phyloP scores from a whole-genome alignment of 2,329 filamentous ascomycete species.

The Penicillium sp. region DNA sequence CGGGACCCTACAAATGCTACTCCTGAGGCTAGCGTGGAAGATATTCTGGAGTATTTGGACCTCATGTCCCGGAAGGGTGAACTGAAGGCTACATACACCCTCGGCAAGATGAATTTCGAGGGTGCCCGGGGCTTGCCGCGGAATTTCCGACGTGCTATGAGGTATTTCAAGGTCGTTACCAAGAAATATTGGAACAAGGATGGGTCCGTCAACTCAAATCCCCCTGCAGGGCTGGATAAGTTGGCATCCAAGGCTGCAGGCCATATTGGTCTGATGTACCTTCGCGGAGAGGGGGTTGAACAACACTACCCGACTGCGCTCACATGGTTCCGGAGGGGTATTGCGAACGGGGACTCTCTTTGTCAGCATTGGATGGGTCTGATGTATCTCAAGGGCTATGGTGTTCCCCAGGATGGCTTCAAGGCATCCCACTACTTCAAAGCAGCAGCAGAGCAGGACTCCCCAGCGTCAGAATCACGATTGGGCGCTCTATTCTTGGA shows the following conservation, averaged over 20 bases:
- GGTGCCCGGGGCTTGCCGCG: conserved; percentile 66
- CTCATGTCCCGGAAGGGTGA: conserved; percentile 85
- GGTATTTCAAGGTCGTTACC: conserved; percentile 71
- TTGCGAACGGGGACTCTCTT: conserved; percentile 65
- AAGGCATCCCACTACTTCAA: conserved; percentile 69
- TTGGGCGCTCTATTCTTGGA: conserved; percentile 78
- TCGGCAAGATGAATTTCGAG: conserved; percentile 82
- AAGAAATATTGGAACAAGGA: conserved; percentile 74
- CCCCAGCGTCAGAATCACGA: conserved; percentile 69
- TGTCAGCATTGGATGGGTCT: conserved; percentile 77
- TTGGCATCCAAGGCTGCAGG: conserved; percentile 74
- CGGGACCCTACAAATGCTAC: conserved; percentile 66
- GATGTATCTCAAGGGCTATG: conserved; percentile 72
- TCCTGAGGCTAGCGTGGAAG: conserved; percentile 75
- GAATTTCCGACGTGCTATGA: conserved; percentile 64
- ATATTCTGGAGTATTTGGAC: conserved; percentile 89
- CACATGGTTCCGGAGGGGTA: conserved; percentile 74
- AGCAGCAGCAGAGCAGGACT: conserved; percentile 71
- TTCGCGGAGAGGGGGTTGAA: conserved; percentile 74
- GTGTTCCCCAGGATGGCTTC: conserved; percentile 59
- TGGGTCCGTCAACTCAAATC: conserved; percentile 62
- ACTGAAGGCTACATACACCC: conserved; percentile 72
- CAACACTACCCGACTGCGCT: conserved; percentile 69
- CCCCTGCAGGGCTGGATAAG: conserved; percentile 63
- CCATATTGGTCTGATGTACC: conserved; percentile 78